phyloP scores from a whole-genome alignment of 1,139 yeast genomes.

The Yamadazyma epiphylla region DNA sequence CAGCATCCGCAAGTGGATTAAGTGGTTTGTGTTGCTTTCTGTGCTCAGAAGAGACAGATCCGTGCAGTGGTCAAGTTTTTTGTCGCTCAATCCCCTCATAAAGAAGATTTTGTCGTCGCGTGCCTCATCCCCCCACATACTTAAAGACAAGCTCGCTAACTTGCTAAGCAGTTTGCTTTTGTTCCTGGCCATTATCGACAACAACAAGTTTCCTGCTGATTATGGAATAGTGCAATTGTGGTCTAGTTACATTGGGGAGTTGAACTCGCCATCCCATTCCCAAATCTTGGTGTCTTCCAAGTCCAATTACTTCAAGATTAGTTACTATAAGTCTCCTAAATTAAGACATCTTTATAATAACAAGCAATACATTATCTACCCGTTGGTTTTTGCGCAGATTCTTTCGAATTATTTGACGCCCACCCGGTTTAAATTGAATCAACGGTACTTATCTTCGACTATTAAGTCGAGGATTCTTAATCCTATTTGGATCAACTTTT shows the following conservation, averaged over 20 bases:
- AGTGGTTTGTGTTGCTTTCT: slow-evolving; percentile 26
- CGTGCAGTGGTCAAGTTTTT: slow-evolving; percentile 28
- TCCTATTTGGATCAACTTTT: slow-evolving; percentile 43
- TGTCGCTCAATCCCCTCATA: slow-evolving; percentile 31
- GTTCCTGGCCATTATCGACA: slow-evolving; percentile 28
- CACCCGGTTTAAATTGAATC: slow-evolving; percentile 33
- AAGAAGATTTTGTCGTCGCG: neutral
- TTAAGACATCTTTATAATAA: slow-evolving; percentile 22
- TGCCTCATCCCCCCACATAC: neutral
- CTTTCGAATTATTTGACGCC: slow-evolving; percentile 44
- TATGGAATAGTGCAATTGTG: slow-evolving; percentile 34
- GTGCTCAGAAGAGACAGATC: slow-evolving; percentile 24
- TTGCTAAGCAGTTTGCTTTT: slow-evolving; percentile 24
- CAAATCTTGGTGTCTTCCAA: slow-evolving; percentile 27
- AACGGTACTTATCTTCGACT: slow-evolving; percentile 31
- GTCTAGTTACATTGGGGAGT: slow-evolving; percentile 29
- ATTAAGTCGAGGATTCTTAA: slow-evolving; percentile 32
- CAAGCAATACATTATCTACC: slow-evolving; percentile 33
- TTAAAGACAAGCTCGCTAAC: slow-evolving; percentile 22
- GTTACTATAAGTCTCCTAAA: slow-evolving; percentile 17
- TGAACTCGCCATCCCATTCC: slow-evolving; percentile 34
- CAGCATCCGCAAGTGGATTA: slow-evolving; percentile 23
- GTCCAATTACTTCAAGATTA: slow-evolving; percentile 24
- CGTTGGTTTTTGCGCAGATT: slow-evolving; percentile 37
- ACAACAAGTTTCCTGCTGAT: slow-evolving; percentile 33